Evolutionary conservation across 225 moss, liverwort and hornwort species (phyloP).

Genomic region (Ulota crispa): DNA sequence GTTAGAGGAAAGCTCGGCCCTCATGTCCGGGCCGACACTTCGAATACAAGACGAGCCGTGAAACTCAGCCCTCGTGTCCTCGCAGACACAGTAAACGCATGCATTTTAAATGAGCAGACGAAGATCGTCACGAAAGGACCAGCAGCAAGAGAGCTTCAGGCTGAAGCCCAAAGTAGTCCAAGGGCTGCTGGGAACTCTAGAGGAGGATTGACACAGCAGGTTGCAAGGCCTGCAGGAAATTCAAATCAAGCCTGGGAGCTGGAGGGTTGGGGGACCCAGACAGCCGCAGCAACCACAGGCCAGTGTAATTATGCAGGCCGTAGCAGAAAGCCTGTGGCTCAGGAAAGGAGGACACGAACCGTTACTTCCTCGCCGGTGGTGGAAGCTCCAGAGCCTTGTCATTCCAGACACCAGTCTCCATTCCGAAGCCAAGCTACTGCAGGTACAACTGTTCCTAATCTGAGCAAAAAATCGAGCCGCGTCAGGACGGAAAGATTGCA

Average conservation of each 20-base stretch:
- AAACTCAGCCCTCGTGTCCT: constrained; percentile 25
- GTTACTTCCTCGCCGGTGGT: background rate
- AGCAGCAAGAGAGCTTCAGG: constrained; percentile 21
- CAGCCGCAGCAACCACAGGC: constrained; percentile 6
- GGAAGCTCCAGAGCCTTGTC: constrained; percentile 18
- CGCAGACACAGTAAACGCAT: constrained; percentile 28
- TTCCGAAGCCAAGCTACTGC: constrained; percentile 8
- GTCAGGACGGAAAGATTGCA: constrained; percentile 8
- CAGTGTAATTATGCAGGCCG: constrained; percentile 9
- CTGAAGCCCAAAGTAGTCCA: constrained; percentile 20
- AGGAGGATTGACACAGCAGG: constrained; percentile 2
- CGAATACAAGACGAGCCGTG: background rate
- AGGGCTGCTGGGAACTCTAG: constrained; percentile 20
- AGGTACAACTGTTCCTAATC: background rate
- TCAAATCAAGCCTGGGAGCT: background rate
- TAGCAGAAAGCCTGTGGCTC: constrained; percentile 17
- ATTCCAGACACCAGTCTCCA: constrained; percentile 27
- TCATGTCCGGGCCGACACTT: constrained; percentile 19
- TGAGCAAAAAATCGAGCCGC: background rate
- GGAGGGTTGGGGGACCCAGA: constrained; percentile 28
- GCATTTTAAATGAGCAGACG: constrained; percentile 32
- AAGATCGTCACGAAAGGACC: constrained; percentile 22
- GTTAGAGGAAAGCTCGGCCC: constrained; percentile 46
- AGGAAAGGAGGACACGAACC: constrained; percentile 1
- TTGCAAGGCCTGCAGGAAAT: constrained; percentile 19